Evolutionary conservation across 129 eudicot species (phyloP).

Genomic region (Flaveria ramosissima): DNA sequence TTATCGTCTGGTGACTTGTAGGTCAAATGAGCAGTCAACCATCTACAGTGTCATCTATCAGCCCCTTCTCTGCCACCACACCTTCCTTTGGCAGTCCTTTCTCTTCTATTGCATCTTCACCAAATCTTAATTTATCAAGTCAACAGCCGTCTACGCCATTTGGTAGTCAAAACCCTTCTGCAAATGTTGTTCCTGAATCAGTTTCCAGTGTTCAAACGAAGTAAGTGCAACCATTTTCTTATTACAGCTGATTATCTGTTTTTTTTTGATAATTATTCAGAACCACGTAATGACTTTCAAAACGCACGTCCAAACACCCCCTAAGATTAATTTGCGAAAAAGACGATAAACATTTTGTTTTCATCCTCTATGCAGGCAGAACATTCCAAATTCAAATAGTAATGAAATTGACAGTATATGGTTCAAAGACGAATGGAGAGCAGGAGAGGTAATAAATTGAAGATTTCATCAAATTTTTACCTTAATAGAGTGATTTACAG

Average conservation of each 20-base stretch:
- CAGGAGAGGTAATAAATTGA: slow-evolving; percentile 64
- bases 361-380: slow-evolving; percentile 40
- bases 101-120: slow-evolving; percentile 36
- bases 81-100: slow-evolving; percentile 43
- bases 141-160: slow-evolving; percentile 37
- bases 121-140: slow-evolving; percentile 33
- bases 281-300: not conserved
- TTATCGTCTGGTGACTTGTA: slow-evolving; percentile 18
- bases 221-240: slow-evolving; percentile 38
- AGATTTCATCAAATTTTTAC: not conserved
- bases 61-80: slow-evolving; percentile 39
- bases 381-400: slow-evolving; percentile 22
- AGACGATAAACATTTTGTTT: not conserved
- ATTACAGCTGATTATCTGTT: slow-evolving; percentile 4
- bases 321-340: not conserved
- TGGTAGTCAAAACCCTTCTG: slow-evolving; percentile 33
- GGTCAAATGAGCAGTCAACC: slow-evolving; percentile 33
- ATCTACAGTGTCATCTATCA: slow-evolving; percentile 43
- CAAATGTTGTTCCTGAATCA: slow-evolving; percentile 33
- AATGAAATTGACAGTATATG: slow-evolving; percentile 55
- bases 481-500: not conserved
- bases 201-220: slow-evolving; percentile 21
- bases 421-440: slow-evolving; percentile 60
- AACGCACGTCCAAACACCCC: not conserved
- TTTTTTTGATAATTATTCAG: not conserved